A percentile compares a stretch with the other conserved stretches of the same genome.
phyloP scores from a whole-genome alignment of 2,329 filamentous ascomycete genomes.

The Botrytis cinerea region DNA sequence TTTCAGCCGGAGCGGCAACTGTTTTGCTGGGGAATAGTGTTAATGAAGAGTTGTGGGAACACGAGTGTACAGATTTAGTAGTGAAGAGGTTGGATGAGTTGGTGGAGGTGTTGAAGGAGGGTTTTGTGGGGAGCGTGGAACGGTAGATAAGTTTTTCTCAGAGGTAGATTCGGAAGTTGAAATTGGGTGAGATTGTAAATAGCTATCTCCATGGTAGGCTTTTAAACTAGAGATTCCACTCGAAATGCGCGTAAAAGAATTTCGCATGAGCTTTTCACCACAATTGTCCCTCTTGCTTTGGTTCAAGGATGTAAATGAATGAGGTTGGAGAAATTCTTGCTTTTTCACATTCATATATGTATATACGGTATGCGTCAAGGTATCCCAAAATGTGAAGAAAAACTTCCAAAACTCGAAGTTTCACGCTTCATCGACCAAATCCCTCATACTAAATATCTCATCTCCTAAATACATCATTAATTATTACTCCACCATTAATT shows the following conservation, averaged over 20 bases:
- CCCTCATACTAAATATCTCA: background rate
- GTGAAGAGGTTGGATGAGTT: conserved; percentile 75
- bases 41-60: conserved; percentile 68
- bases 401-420: background rate
- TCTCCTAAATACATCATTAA: background rate
- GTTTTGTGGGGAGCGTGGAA: conserved; percentile 59
- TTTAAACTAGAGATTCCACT: background rate
- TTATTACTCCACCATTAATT: no score
- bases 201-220: background rate
- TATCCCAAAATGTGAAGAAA: background rate
- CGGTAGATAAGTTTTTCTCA: conserved; percentile 19
- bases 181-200: background rate
- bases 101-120: conserved; percentile 71
- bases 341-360: background rate
- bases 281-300: background rate
- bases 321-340: background rate
- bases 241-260: background rate
- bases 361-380: background rate
- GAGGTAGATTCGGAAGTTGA: background rate
- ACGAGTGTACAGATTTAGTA: conserved; percentile 76
- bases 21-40: conserved; percentile 84
- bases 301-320: background rate
- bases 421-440: background rate
- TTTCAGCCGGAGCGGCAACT: conserved; percentile 80
- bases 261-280: background rate